Evolutionary conservation across 305 asterid species (phyloP).

Genomic region (Lippia alba): DNA sequence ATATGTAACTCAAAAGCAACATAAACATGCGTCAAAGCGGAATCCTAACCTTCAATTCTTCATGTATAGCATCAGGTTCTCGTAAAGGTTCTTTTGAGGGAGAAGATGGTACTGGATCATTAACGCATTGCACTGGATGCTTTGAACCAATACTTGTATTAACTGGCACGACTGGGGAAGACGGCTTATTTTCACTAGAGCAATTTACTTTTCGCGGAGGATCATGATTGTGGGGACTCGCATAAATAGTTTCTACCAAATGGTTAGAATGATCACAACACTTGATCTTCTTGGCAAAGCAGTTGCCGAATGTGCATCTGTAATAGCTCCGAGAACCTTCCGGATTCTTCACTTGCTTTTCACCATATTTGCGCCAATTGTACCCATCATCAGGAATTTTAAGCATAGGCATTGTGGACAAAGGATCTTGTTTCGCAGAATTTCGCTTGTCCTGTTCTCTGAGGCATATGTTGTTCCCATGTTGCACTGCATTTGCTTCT

Average conservation of each 20-base stretch:
- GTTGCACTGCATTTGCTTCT: constrained; percentile 40
- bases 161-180: constrained; percentile 42
- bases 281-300: constrained; percentile 83
- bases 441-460: constrained; percentile 46
- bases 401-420: constrained; percentile 44
- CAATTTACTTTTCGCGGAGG: constrained; percentile 69
- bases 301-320: constrained; percentile 78
- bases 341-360: constrained; percentile 92
- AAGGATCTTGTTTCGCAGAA: constrained; percentile 43
- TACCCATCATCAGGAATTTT: constrained; percentile 76
- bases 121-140: constrained; percentile 34
- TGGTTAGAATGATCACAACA: constrained; percentile 63
- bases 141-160: constrained; percentile 43
- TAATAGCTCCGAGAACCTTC: constrained; percentile 89
- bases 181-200: constrained; percentile 50
- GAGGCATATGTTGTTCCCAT: neutral
- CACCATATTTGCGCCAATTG: constrained; percentile 94
- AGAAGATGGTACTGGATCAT: constrained; percentile 50
- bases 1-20: constrained; percentile 15
- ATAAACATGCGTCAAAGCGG: constrained; percentile 7
- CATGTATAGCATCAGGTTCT: constrained; percentile 39
- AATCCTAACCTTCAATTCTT: constrained; percentile 55
- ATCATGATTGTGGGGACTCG: constrained; percentile 81
- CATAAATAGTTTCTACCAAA: constrained; percentile 69
- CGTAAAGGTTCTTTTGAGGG: constrained; percentile 49